Evolutionary conservation across 2,329 filamentous ascomycete genomes (phyloP).

Genomic region (Trichoderma endophyticum): DNA sequence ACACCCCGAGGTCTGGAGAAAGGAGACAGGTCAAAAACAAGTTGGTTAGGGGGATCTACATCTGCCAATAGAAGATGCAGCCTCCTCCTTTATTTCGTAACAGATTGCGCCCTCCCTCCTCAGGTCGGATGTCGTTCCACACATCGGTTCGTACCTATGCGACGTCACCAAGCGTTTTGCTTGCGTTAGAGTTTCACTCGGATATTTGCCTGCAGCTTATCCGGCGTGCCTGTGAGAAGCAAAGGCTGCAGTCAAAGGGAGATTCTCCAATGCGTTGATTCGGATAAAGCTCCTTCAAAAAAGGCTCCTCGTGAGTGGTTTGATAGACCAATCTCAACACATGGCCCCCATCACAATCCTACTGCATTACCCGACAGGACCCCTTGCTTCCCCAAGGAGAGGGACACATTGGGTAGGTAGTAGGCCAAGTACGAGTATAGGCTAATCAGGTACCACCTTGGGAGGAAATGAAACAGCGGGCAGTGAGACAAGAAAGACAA

Average conservation of each 20-base stretch:
- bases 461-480: background rate
- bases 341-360: background rate
- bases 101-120: background rate
- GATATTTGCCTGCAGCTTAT: slow-evolving; percentile 5
- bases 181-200: slow-evolving; percentile 4
- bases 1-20: background rate
- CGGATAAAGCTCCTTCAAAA: background rate
- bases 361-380: background rate
- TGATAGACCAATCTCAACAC: background rate
- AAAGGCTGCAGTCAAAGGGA: background rate
- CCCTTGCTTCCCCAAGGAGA: background rate
- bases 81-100: slow-evolving; percentile 6
- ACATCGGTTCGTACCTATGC: background rate
- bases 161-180: slow-evolving; percentile 3
- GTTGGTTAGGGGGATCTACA: background rate
- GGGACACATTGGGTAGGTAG: background rate
- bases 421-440: background rate
- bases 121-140: background rate
- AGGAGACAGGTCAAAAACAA: background rate
- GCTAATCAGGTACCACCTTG: background rate
- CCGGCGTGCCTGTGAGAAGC: background rate
- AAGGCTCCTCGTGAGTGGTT: background rate
- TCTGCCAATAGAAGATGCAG: background rate
- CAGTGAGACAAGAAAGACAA: background rate
- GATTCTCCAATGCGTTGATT: background rate